Percentiles rank a stretch among this genome's conserved stretches.
These are phyloP conservation scores for Cyclotella kingstonii DNA, from an alignment of 108 stramenopile genomes.

Conservation along the genomic window DNA sequence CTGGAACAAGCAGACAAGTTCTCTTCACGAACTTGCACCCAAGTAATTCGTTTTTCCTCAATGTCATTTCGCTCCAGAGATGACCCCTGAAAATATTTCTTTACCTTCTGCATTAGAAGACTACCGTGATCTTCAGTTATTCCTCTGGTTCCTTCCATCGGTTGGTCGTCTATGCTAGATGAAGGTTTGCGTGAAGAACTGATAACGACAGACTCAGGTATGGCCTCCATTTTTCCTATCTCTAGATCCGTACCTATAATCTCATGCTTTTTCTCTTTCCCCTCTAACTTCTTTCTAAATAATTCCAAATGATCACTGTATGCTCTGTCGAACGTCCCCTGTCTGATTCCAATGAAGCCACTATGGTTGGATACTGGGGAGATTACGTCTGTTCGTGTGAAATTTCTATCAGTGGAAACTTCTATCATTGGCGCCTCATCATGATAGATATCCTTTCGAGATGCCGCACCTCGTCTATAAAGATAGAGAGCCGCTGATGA, in stretches of 20 bases:
- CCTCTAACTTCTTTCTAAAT: too few species aligned
- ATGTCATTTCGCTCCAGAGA: not conserved
- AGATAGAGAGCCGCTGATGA: slow-evolving; percentile 22
- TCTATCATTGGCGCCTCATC: slow-evolving; percentile 8
- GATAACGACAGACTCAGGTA: too few species aligned
- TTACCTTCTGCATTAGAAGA: too few species aligned
- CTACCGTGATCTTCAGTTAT: too few species aligned
- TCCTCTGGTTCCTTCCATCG: too few species aligned
- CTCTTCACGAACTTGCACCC: slow-evolving; percentile 32
- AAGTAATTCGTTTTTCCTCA: slow-evolving; percentile 12
- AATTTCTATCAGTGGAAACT: slow-evolving; percentile 4
- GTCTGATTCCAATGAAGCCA: slow-evolving; percentile 1
- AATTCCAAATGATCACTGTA: too few species aligned
- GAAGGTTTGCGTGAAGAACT: too few species aligned
- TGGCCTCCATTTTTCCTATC: too few species aligned
- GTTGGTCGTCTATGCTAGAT: too few species aligned
- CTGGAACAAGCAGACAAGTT: slow-evolving; percentile 24
- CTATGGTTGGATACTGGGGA: slow-evolving; percentile 12
- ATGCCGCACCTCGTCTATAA: slow-evolving; percentile 8
- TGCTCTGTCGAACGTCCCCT: too few species aligned
- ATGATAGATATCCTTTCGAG: not conserved
- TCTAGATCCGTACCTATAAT: too few species aligned
- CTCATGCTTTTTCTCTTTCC: too few species aligned
- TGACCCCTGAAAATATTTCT: not conserved
- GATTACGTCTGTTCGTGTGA: slow-evolving; percentile 1